These are phyloP conservation scores for Tillandsia leiboldiana DNA, from an alignment of 176 grass and related monocot genomes.

Conservation along the genomic window DNA sequence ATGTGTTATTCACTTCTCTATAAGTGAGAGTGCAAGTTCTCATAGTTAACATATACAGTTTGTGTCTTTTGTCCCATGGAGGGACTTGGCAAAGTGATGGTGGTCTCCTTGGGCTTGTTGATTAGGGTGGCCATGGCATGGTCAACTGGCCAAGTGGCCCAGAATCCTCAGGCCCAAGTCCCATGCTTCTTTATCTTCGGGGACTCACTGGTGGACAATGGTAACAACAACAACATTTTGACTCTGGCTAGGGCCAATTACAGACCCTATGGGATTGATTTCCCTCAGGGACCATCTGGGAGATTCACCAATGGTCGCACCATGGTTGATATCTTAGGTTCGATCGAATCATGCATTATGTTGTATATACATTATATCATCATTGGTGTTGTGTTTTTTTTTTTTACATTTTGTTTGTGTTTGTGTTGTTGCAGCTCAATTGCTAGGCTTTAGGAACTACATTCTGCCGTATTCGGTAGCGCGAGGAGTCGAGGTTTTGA, in stretches of 20 bases:
- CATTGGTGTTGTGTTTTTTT: background rate
- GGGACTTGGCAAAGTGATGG: background rate
- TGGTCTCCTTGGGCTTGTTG: background rate
- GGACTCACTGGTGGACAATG: constrained; percentile 84
- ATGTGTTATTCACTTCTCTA: background rate
- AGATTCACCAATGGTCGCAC: constrained; percentile 94
- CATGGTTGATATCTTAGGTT: constrained; percentile 77
- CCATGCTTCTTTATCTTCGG: constrained; percentile 93
- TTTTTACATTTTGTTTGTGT: background rate
- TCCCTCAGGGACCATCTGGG: constrained; percentile 46
- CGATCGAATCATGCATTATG: background rate
- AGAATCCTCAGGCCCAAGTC: constrained; percentile 12
- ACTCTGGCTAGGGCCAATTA: constrained; percentile 87
- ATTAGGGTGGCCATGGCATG: background rate
- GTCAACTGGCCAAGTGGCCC: background rate
- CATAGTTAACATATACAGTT: background rate
- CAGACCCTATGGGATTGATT: constrained; percentile 76
- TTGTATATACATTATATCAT: background rate
- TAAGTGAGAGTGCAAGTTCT: too few species aligned
- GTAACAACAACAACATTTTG: constrained; percentile 81
- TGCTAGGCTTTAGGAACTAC: constrained; percentile 47
- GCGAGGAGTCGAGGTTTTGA: constrained; percentile 9
- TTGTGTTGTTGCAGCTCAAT: constrained; percentile 22
- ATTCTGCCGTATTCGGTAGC: constrained; percentile 68
- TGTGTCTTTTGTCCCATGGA: background rate